These are phyloP conservation scores for Euphorbia pulcherrima DNA, from an alignment of 345 rosid species.

Conservation along the genomic window DNA sequence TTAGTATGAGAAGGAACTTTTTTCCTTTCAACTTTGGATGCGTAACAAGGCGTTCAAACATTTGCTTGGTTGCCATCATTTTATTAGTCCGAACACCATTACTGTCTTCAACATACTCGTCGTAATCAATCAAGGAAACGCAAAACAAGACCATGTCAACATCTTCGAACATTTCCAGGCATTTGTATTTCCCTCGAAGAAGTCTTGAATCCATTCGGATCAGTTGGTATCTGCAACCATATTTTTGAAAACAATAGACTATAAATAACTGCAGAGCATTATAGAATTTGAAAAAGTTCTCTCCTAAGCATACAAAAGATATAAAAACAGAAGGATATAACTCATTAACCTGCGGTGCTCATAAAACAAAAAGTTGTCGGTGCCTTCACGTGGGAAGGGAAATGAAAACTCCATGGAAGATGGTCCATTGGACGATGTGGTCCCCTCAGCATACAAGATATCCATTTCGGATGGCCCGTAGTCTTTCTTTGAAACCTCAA, in stretches of 20 bases:
- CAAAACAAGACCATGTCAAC: slow-evolving; percentile 63
- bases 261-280: not conserved
- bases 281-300: too few species aligned
- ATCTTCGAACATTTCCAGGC: slow-evolving; percentile 83
- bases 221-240: slow-evolving; percentile 64
- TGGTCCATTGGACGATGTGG: slow-evolving; percentile 57
- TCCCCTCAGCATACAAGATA: slow-evolving; percentile 75
- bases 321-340: slow-evolving; percentile 6
- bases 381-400: slow-evolving; percentile 37
- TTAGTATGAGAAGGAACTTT: slow-evolving; percentile 69
- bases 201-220: slow-evolving; percentile 63
- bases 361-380: too few species aligned
- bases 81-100: slow-evolving; percentile 60
- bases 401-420: slow-evolving; percentile 72
- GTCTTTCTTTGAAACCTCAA: slow-evolving; percentile 62
- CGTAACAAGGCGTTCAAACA: slow-evolving; percentile 53
- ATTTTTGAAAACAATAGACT: not conserved
- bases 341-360: slow-evolving; percentile 50
- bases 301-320: not conserved
- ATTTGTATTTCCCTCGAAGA: slow-evolving; percentile 73
- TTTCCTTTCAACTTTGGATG: slow-evolving; percentile 57
- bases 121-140: slow-evolving; percentile 64
- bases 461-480: slow-evolving; percentile 80
- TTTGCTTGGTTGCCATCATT: slow-evolving; percentile 71
- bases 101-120: slow-evolving; percentile 41